These are phyloP conservation scores for Striga hermonthica DNA, from an alignment of 305 asterid genomes.

Conservation along the genomic window DNA sequence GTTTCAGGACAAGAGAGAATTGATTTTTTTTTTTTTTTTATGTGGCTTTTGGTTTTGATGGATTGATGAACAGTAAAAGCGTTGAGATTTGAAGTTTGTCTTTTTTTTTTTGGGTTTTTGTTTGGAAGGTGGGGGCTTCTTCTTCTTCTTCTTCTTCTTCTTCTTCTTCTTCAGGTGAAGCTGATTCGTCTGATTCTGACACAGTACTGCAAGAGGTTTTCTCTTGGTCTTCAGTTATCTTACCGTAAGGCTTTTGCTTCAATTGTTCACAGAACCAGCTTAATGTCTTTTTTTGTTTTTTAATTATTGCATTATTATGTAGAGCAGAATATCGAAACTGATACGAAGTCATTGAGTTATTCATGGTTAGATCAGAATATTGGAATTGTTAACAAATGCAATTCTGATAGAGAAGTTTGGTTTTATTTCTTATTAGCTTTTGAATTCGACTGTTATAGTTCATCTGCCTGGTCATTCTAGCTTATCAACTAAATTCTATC, in stretches of 20 bases:
- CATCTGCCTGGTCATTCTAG: background rate
- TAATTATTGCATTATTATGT: background rate
- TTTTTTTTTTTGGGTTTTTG: background rate
- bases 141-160: conserved; percentile 41
- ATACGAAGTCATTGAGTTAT: background rate
- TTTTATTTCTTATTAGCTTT: background rate
- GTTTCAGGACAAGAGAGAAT: background rate
- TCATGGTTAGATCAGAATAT: background rate
- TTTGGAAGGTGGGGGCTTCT: conserved; percentile 62
- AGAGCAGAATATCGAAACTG: background rate
- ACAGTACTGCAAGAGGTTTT: conserved; percentile 56
- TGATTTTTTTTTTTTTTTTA: background rate
- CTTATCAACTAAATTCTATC: conserved; percentile 1
- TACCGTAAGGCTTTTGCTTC: conserved; percentile 70
- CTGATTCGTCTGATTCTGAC: conserved; percentile 44
- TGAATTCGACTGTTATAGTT: background rate
- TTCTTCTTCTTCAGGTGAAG: conserved; percentile 48
- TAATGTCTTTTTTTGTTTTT: background rate
- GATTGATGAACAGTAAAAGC: background rate
- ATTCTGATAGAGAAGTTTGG: background rate
- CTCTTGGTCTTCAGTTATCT: conserved; percentile 78
- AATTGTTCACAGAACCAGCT: background rate
- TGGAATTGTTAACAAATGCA: no score
- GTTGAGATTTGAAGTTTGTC: conserved; percentile 6
- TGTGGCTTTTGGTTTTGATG: conserved; percentile 9